A percentile compares a stretch with the other conserved stretches of the same genome.
Evolutionary conservation across 1,284 basidiomycete genomes (phyloP).

Genomic region (Marasmius sp.): DNA sequence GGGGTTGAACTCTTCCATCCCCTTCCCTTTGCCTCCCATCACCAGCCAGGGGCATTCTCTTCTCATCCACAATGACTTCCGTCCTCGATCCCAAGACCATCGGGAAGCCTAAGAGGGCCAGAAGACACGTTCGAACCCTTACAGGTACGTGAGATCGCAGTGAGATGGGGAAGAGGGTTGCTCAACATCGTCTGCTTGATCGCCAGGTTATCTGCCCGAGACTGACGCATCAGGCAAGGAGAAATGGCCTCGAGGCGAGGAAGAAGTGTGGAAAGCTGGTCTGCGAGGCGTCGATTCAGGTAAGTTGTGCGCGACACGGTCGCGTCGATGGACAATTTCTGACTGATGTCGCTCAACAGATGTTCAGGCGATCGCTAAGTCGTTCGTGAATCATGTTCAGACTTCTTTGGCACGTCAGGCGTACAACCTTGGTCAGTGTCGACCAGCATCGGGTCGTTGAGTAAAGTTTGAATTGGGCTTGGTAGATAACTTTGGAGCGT

Average conservation of each 20-base stretch:
- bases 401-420: slow-evolving; percentile 87
- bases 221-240: slow-evolving; percentile 74
- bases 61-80: slow-evolving; percentile 40
- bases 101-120: slow-evolving; percentile 54
- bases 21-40: not conserved
- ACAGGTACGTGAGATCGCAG: slow-evolving; percentile 49
- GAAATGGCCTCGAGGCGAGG: slow-evolving; percentile 85
- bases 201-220: slow-evolving; percentile 70
- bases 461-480: not conserved
- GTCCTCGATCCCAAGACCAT: slow-evolving; percentile 66
- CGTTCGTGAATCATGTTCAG: slow-evolving; percentile 84
- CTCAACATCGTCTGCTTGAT: slow-evolving; percentile 3
- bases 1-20: not conserved
- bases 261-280: slow-evolving; percentile 74
- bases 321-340: not conserved
- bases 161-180: not conserved
- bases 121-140: slow-evolving; percentile 72
- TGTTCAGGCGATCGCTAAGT: slow-evolving; percentile 68
- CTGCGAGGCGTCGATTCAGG: slow-evolving; percentile 59
- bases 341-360: slow-evolving; percentile 36
- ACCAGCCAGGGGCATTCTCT: not conserved
- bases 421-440: slow-evolving; percentile 65
- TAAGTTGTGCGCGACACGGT: slow-evolving; percentile 27
- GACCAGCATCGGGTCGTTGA: not conserved
- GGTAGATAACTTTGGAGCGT: slow-evolving; percentile 73